A percentile compares a stretch with the other conserved stretches of the same genome.
phyloP scores from a whole-genome alignment of 345 rosid genomes.

The Brassica rapa region DNA sequence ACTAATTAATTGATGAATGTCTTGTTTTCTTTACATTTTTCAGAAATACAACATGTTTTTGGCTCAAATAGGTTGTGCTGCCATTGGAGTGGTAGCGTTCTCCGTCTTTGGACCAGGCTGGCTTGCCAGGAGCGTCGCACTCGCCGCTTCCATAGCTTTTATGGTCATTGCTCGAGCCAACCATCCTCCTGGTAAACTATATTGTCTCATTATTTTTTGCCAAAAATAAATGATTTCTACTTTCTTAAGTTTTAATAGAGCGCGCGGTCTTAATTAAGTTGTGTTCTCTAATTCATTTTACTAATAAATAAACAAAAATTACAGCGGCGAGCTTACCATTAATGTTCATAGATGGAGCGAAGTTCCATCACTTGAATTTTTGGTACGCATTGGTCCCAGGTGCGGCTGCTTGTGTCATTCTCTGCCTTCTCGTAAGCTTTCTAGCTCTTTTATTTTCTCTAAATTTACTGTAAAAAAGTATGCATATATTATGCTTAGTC shows the following conservation, averaged over 20 bases:
- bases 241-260: neutral
- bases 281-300: neutral
- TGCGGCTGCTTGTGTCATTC: slow-evolving; percentile 79
- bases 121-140: slow-evolving; percentile 78
- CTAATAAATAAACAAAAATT: neutral
- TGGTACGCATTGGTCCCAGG: slow-evolving; percentile 92
- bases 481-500: too few relatives aligned
- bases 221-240: neutral
- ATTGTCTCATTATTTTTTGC: neutral
- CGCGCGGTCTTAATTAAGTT: neutral
- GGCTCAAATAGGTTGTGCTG: slow-evolving; percentile 94
- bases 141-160: slow-evolving; percentile 83
- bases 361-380: slow-evolving; percentile 65
- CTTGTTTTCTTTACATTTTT: slow-evolving; percentile 23
- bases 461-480: neutral
- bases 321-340: slow-evolving; percentile 93
- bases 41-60: slow-evolving; percentile 95
- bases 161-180: slow-evolving; percentile 68
- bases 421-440: slow-evolving; percentile 66
- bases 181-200: slow-evolving; percentile 83
- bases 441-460: neutral
- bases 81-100: slow-evolving; percentile 76
- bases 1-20: neutral
- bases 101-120: slow-evolving; percentile 75
- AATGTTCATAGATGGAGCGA: slow-evolving; percentile 82